phyloP scores from a whole-genome alignment of 2,329 filamentous ascomycete genomes.

The Fragosphaeria purpurea region DNA sequence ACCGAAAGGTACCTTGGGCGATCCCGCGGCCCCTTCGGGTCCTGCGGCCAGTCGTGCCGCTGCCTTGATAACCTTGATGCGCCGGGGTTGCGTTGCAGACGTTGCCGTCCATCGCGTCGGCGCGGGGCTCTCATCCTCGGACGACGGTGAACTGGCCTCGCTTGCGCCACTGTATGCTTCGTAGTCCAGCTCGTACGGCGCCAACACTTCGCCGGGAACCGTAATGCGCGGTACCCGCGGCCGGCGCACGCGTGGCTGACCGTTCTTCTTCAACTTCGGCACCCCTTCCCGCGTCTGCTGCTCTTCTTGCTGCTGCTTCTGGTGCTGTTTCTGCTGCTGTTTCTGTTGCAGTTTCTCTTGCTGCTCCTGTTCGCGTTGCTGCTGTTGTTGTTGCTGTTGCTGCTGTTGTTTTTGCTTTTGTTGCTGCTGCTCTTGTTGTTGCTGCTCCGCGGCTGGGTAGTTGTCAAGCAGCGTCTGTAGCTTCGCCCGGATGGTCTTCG shows the following conservation, averaged over 20 bases:
- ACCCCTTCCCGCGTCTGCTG: background rate
- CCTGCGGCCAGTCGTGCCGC: background rate
- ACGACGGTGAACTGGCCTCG: slow-evolving; percentile 23
- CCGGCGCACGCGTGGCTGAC: slow-evolving; percentile 20
- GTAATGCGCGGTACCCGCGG: slow-evolving; percentile 48
- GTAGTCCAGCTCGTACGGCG: slow-evolving; percentile 55
- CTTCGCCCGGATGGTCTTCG: slow-evolving; percentile 48
- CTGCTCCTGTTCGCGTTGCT: slow-evolving; percentile 50
- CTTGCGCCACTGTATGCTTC: slow-evolving; percentile 45
- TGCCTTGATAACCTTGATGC: slow-evolving; percentile 38
- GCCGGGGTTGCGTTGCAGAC: slow-evolving; percentile 23
- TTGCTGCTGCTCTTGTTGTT: slow-evolving; percentile 38
- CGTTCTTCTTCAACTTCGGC: slow-evolving; percentile 2
- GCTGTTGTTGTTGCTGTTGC: slow-evolving; percentile 33
- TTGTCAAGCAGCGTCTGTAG: slow-evolving; percentile 50
- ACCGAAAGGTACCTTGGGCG: background rate
- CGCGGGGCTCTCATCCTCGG: slow-evolving; percentile 27
- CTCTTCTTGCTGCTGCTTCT: background rate
- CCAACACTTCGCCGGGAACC: slow-evolving; percentile 55
- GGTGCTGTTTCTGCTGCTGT: slow-evolving; percentile 35
- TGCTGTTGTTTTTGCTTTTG: slow-evolving; percentile 42
- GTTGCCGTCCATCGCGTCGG: slow-evolving; percentile 19
- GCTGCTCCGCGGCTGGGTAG: slow-evolving; percentile 42
- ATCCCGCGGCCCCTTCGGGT: background rate
- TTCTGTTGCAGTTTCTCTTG: slow-evolving; percentile 16